phyloP scores from a whole-genome alignment of 371 early-diverging fungal genomes.

The Caulochytrium protostelioides region DNA sequence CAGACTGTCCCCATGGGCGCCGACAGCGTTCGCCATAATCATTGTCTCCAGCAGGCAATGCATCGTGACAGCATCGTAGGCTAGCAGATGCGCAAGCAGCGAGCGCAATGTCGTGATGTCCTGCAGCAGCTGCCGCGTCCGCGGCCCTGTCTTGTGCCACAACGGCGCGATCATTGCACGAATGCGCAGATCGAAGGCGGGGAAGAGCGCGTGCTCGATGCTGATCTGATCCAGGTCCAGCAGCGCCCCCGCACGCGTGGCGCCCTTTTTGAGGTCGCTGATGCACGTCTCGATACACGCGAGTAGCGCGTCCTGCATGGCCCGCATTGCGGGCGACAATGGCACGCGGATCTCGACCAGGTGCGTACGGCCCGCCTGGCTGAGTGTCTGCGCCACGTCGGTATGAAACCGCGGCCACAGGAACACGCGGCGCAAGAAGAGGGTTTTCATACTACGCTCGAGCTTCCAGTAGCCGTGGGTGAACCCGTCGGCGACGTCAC shows the following conservation, averaged over 20 bases:
- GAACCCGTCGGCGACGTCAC: conserved; percentile 73
- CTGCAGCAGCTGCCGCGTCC: conserved; percentile 47
- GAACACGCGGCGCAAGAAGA: conserved; percentile 56
- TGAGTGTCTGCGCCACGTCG: conserved; percentile 35
- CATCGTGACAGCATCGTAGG: conserved; percentile 75
- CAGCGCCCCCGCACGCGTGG: conserved; percentile 6
- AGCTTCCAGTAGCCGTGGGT: conserved; percentile 38
- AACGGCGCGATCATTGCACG: conserved; percentile 55
- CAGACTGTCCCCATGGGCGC: conserved; percentile 11
- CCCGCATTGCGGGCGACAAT: conserved; percentile 52
- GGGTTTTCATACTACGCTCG: conserved; percentile 55
- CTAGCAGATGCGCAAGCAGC: conserved; percentile 41
- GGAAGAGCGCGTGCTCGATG: conserved; percentile 61
- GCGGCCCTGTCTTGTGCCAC: conserved; percentile 61
- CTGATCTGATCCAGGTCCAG: conserved; percentile 63
- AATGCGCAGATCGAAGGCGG: conserved; percentile 53
- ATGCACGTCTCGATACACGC: conserved; percentile 67
- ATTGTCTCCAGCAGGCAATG: conserved; percentile 63
- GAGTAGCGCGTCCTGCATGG: conserved; percentile 59
- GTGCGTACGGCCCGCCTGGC: conserved; percentile 17
- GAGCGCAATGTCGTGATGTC: conserved; percentile 52
- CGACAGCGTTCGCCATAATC: conserved; percentile 22
- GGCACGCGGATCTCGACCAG: conserved; percentile 64
- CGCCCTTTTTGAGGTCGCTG: conserved; percentile 35
- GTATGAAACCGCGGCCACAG: conserved; percentile 83